Conservation (phyloP, 805 yeast genomes). For the Helenozyma rhizophorensis region DNA sequence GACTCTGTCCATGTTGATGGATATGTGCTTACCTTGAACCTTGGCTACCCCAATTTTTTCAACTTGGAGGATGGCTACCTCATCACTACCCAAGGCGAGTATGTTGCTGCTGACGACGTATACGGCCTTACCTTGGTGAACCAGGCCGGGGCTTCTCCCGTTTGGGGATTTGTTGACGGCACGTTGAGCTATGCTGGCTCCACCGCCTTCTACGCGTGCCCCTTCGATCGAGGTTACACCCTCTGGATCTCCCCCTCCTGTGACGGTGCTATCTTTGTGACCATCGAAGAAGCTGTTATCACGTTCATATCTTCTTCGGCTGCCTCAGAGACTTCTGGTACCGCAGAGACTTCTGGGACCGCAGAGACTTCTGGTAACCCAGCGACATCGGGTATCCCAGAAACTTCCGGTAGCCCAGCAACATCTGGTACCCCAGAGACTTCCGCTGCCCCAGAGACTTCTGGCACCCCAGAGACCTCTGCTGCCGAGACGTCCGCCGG, state of each 20-base stretch:
- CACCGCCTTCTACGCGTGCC: conserved; percentile 24
- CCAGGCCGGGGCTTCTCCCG: conserved; percentile 19
- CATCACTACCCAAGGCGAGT: conserved; percentile 17
- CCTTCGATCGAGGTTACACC: conserved; percentile 14
- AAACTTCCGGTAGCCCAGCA: no score
- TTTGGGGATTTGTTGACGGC: conserved; percentile 23
- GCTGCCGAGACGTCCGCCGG: background rate
- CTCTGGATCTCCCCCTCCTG: conserved; percentile 8
- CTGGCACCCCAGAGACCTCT: conserved; percentile 20
- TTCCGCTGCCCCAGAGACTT: conserved; percentile 17
- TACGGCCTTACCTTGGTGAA: conserved; percentile 14
- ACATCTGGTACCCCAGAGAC: conserved; percentile 26
- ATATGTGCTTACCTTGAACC: conserved; percentile 13
- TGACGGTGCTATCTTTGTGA: conserved; percentile 8
- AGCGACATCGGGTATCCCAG: no score
- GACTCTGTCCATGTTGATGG: conserved; percentile 14
- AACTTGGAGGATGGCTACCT: conserved; percentile 27
- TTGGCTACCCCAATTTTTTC: conserved; percentile 17
- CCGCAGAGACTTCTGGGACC: no score
- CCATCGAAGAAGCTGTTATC: conserved; percentile 6
- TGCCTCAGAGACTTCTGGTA: conserved; percentile 18
- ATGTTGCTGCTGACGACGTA: conserved; percentile 12
- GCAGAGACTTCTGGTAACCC: no score
- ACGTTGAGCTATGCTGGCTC: conserved; percentile 20
- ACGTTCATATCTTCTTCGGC: conserved; percentile 20